Conservation (phyloP, 2,329 filamentous ascomycete species). For the Juglanconis juglandina region DNA sequence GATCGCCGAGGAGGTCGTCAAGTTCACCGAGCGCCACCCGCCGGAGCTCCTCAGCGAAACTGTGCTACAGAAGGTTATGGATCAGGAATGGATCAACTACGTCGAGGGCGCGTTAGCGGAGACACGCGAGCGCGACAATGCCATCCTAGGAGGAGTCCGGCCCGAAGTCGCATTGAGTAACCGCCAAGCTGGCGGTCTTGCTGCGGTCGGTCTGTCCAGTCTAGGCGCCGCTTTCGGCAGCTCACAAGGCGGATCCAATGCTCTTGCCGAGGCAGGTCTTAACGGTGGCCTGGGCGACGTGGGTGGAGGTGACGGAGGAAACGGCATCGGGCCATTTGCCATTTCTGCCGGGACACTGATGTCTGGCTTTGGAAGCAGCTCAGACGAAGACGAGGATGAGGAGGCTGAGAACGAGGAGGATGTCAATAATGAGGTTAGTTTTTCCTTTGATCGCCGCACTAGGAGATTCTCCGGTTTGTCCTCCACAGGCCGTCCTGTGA, state of each 20-base stretch:
- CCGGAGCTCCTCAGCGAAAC: slow-evolving; percentile 79
- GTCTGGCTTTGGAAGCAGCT: slow-evolving; percentile 90
- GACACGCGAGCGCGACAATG: slow-evolving; percentile 92
- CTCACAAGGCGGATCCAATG: slow-evolving; percentile 44
- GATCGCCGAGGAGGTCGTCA: slow-evolving; percentile 97
- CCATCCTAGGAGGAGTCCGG: slow-evolving; percentile 91
- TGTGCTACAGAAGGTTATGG: slow-evolving; percentile 85
- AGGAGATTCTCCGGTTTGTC: slow-evolving; percentile 12
- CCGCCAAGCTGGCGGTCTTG: slow-evolving; percentile 54
- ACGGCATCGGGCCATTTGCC: slow-evolving; percentile 68
- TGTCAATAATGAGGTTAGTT: slow-evolving; percentile 64
- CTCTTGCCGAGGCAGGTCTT: slow-evolving; percentile 76
- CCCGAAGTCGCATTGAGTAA: slow-evolving; percentile 86
- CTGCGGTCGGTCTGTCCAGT: slow-evolving; percentile 46
- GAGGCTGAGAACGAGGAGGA: slow-evolving; percentile 82
- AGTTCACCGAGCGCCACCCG: slow-evolving; percentile 92
- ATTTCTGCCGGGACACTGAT: slow-evolving; percentile 72
- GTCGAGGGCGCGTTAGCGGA: slow-evolving; percentile 90
- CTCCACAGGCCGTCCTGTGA: slow-evolving; percentile 6
- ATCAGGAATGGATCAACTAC: slow-evolving; percentile 88
- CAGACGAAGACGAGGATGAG: slow-evolving; percentile 94
- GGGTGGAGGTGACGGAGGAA: slow-evolving; percentile 57
- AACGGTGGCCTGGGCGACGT: slow-evolving; percentile 69
- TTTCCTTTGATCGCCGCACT: slow-evolving; percentile 18
- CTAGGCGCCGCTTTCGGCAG: slow-evolving; percentile 36